Evolutionary conservation across 108 stramenopile species (phyloP), one percentile per base, ranked within the genome.

Genomic region (Phaeodactylum tricornutum): DNA sequence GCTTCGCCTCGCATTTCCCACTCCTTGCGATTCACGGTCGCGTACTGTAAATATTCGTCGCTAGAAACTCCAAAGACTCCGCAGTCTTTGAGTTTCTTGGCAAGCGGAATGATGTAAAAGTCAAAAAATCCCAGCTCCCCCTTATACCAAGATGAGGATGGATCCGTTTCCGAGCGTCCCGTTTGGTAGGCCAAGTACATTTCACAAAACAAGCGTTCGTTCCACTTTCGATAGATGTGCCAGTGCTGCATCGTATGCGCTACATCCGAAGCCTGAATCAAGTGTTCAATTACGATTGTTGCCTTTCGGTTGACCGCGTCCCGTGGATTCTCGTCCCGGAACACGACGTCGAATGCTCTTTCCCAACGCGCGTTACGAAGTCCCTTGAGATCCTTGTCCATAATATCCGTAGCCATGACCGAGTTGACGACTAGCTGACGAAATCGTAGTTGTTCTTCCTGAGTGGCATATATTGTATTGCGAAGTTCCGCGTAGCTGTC

Each of bases 81-180:
- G 28, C 67, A 68, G 17, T 62, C 54, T 8, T 64, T 30, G 64
- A 77, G 51, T 41, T 71, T 77, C 43, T 61, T 66, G 21, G 75
- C 67, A 23, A 77, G 56, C 11, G 75, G 75, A 37, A 77, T 63
- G 17, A 77, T 45, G 41, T 77, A 77, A 34, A 66, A 46, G 39
- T 72, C 65, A 48, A 59, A 72, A 59, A 77, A 77, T 16, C 50
- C 57, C 28, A 77, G 44, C 59, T 77, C 59, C 53, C 72, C 72
- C 30, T 71, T 51, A 49, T 71, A 77, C 75, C 75, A 77, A 19
- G 38, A 59, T 23, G 33, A 36, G 16, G 63, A 35, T 11, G 75
- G 71, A 50, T 74, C 61, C 22, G 22, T 58, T 8, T 57, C 64
- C 21, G 49, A 61, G 4, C 66, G 42, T 11, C 65, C 69, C 8